Evolutionary conservation across 352 stramenopile genomes (phyloP).

Genomic region (Thalassiosira hispida): DNA sequence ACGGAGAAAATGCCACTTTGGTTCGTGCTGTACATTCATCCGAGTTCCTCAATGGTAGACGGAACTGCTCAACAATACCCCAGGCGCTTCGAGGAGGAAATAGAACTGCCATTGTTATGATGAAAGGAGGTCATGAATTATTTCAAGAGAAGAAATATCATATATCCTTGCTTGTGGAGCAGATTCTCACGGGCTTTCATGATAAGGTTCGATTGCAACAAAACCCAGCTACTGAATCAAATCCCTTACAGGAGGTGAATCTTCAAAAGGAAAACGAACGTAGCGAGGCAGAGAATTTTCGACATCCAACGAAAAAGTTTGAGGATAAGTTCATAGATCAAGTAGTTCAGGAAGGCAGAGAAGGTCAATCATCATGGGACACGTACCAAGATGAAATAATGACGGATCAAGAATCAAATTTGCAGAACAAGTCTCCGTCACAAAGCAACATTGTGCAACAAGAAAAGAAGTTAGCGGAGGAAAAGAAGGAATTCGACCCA

Average conservation of each 20-base stretch:
- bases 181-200: slow-evolving; percentile 93
- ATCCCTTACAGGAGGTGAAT: slow-evolving; percentile 80
- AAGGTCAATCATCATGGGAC: slow-evolving; percentile 39
- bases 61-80: slow-evolving; percentile 40
- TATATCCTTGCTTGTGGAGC: slow-evolving; percentile 90
- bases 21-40: slow-evolving; percentile 89
- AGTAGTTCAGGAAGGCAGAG: slow-evolving; percentile 71
- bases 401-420: slow-evolving; percentile 21
- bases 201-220: slow-evolving; percentile 66
- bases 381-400: slow-evolving; percentile 56
- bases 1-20: slow-evolving; percentile 89
- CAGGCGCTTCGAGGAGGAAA: slow-evolving; percentile 51
- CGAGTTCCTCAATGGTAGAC: slow-evolving; percentile 77
- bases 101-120: slow-evolving; percentile 86
- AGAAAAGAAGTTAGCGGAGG: slow-evolving; percentile 28
- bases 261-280: slow-evolving; percentile 53
- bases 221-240: slow-evolving; percentile 13
- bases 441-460: slow-evolving; percentile 19
- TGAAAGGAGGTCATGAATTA: slow-evolving; percentile 92
- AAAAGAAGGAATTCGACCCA: slow-evolving; percentile 47
- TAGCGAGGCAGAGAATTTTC: slow-evolving; percentile 14
- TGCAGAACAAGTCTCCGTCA: slow-evolving; percentile 36
- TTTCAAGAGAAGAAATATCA: slow-evolving; percentile 92
- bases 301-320: slow-evolving; percentile 27
- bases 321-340: slow-evolving; percentile 91